phyloP scores from a whole-genome alignment of 1,284 basidiomycete species.

The Heterobasidion parviporum region DNA sequence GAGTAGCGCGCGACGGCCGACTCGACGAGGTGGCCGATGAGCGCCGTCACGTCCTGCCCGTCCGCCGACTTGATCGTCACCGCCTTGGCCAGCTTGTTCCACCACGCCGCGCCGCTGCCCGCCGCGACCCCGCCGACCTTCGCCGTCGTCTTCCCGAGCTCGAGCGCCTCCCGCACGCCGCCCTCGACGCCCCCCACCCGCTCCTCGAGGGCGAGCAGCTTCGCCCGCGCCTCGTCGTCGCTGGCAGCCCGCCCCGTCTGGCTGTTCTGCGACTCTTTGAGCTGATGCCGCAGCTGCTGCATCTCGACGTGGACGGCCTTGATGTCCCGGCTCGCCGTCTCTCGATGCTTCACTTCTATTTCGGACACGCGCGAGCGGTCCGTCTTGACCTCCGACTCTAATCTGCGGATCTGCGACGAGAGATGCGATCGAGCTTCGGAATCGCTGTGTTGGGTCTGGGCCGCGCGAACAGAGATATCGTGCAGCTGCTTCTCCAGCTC shows the following conservation, averaged over 20 bases:
- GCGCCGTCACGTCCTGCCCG: constrained; percentile 66
- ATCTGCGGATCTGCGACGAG: constrained; percentile 36
- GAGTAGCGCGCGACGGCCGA: constrained; percentile 33
- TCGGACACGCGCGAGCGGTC: constrained; percentile 46
- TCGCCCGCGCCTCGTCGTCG: constrained; percentile 50
- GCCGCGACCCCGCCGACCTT: constrained; percentile 27
- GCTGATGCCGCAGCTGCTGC: constrained; percentile 39
- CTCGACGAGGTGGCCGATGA: constrained; percentile 72
- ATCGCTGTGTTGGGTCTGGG: constrained; percentile 45
- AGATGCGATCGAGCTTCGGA: constrained; percentile 41
- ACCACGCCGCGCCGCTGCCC: constrained; percentile 40
- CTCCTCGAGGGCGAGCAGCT: constrained; percentile 50
- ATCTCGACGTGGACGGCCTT: constrained; percentile 47
- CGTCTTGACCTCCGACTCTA: constrained; percentile 51
- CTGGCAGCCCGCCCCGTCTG: constrained; percentile 11
- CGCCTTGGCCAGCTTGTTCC: constrained; percentile 42
- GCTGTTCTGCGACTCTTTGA: constrained; percentile 17
- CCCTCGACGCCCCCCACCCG: constrained; percentile 57
- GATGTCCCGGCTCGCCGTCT: constrained; percentile 34
- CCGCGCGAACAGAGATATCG: constrained; percentile 43
- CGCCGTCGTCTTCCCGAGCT: constrained; percentile 45
- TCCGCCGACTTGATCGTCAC: constrained; percentile 67
- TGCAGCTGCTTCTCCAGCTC: constrained; percentile 40
- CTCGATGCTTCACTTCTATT: constrained; percentile 41
- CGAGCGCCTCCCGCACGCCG: constrained; percentile 64